These are phyloP conservation scores for Camelina hispida DNA, from an alignment of 345 rosid species.

Conservation along the genomic window DNA sequence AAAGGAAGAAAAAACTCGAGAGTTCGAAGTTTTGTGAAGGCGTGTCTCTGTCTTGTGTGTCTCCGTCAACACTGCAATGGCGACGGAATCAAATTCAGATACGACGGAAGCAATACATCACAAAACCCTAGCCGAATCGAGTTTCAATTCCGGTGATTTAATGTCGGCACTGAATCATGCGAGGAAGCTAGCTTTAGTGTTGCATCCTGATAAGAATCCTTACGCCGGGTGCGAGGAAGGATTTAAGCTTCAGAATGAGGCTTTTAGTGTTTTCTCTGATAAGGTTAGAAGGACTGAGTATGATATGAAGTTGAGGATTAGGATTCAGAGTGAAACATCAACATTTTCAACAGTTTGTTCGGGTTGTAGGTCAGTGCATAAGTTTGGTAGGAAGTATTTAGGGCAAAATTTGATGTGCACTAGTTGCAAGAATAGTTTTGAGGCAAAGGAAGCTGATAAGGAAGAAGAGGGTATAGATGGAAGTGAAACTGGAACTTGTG, in stretches of 20 bases:
- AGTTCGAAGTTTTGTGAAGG: conserved; percentile 11
- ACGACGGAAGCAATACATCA: conserved; percentile 59
- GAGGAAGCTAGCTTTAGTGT: conserved; percentile 65
- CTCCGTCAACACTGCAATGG: conserved; percentile 32
- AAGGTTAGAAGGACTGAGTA: conserved; percentile 69
- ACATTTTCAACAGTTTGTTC: conserved; percentile 75
- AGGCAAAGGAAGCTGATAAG: conserved; percentile 65
- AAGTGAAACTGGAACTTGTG: conserved; percentile 29
- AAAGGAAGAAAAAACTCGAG: neutral
- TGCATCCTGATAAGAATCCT: conserved; percentile 86
- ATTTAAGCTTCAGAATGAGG: conserved; percentile 81
- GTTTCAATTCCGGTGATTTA: conserved; percentile 54
- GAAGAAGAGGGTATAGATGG: conserved; percentile 41
- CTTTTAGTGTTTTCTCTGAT: conserved; percentile 72
- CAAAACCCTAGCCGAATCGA: conserved; percentile 60
- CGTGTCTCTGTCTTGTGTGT: conserved; percentile 11
- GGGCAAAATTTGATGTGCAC: conserved; percentile 79
- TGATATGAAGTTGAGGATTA: conserved; percentile 73
- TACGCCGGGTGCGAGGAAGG: conserved; percentile 79
- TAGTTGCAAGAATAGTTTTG: conserved; percentile 69
- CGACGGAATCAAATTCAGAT: no score
- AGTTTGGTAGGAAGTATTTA: conserved; percentile 77
- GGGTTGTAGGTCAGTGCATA: conserved; percentile 67
- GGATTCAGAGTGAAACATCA: conserved; percentile 63
- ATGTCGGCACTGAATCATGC: conserved; percentile 67